These are phyloP conservation scores for Trametes sp. DNA, from an alignment of 1,284 basidiomycete species.

Conservation along the genomic window DNA sequence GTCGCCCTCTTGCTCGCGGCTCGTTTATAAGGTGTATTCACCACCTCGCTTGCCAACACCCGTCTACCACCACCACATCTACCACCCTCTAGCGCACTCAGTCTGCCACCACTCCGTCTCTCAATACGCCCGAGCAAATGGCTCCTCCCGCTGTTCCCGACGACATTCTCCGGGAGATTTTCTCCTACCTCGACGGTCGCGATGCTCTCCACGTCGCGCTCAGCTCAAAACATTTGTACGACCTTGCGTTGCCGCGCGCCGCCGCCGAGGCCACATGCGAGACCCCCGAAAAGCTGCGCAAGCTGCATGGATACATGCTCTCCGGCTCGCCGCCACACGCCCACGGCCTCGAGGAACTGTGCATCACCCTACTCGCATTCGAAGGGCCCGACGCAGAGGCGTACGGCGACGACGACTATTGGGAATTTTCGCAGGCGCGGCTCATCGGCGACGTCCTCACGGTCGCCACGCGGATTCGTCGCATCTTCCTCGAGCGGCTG, in stretches of 20 bases:
- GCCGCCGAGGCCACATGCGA: background rate
- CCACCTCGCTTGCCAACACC: background rate
- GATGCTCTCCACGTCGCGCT: constrained; percentile 12
- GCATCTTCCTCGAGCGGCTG: constrained; percentile 17
- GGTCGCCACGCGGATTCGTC: constrained; percentile 5
- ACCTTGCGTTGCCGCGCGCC: constrained; percentile 7
- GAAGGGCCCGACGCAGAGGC: background rate
- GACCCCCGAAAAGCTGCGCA: background rate
- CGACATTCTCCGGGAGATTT: constrained; percentile 9
- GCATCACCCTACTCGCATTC: constrained; percentile 2
- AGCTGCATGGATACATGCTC: background rate
- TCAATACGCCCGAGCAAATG: background rate
- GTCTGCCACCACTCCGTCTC: background rate
- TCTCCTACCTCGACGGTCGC: constrained; percentile 10
- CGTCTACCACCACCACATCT: background rate
- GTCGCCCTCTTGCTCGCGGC: too few relatives aligned
- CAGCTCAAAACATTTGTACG: constrained; percentile 4
- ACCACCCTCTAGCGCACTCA: too few relatives aligned
- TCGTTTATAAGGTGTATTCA: too few relatives aligned
- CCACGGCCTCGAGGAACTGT: constrained; percentile 10
- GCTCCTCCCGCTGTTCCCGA: background rate
- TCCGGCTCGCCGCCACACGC: constrained; percentile 5
- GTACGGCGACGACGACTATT: background rate
- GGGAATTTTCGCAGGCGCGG: constrained; percentile 12
- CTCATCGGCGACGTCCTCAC: constrained; percentile 21